Percentiles rank a stretch among this genome's conserved stretches.
Conservation (phyloP, 169 alveolate species). For the Plasmodium gallinaceum region DNA sequence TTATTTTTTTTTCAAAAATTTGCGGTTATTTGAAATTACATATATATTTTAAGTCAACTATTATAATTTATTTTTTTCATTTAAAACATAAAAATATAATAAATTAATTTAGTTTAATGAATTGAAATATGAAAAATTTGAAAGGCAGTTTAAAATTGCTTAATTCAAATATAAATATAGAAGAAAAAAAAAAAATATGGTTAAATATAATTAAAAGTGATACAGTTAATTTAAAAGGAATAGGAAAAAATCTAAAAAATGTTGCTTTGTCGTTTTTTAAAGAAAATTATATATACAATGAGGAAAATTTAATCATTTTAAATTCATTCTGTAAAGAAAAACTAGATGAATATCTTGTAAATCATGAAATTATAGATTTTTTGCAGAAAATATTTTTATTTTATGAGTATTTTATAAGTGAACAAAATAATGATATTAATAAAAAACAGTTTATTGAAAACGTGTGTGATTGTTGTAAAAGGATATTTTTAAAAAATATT, state of each 20-base stretch:
- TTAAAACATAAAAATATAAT: background rate
- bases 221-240: slow-evolving; percentile 16
- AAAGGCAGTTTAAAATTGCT: slow-evolving; percentile 31
- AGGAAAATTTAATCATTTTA: slow-evolving; percentile 38
- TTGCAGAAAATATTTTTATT: slow-evolving; percentile 33
- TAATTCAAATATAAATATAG: slow-evolving; percentile 23
- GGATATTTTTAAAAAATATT: slow-evolving; percentile 73
- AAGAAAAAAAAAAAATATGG: slow-evolving; percentile 59
- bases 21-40: background rate
- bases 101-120: background rate
- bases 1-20: background rate
- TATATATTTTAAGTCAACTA: background rate
- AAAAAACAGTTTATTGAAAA: slow-evolving; percentile 70
- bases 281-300: slow-evolving; percentile 59
- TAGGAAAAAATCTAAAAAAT: slow-evolving; percentile 35
- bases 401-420: slow-evolving; percentile 52
- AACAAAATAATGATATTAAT: slow-evolving; percentile 11
- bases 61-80: background rate
- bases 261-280: slow-evolving; percentile 41
- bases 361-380: slow-evolving; percentile 55
- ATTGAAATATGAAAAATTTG: slow-evolving; percentile 39
- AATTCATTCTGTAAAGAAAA: slow-evolving; percentile 66
- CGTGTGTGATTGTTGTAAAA: slow-evolving; percentile 49
- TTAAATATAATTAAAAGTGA: slow-evolving; percentile 37
- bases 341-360: slow-evolving; percentile 45